Conservation (phyloP, 163 green algal genomes). For the Coccomyxa subellipsoidea region DNA sequence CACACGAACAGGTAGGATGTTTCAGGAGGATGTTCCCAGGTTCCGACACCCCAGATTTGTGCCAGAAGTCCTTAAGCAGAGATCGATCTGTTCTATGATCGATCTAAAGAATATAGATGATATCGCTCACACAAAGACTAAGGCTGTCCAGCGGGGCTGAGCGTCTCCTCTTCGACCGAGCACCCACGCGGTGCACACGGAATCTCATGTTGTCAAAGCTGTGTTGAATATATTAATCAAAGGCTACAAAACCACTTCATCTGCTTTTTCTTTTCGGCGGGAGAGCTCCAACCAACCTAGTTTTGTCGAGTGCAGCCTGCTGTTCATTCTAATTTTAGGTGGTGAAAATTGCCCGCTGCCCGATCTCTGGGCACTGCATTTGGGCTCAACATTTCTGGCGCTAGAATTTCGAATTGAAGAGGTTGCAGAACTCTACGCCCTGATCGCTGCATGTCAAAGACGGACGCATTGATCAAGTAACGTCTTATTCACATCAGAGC, state of each 20-base stretch:
- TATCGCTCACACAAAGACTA: not conserved
- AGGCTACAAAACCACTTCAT: not conserved
- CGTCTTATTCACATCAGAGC: not conserved
- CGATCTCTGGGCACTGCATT: not conserved
- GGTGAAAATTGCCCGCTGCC: not conserved
- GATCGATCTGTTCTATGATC: not conserved
- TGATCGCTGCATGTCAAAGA: not conserved
- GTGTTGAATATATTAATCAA: not conserved
- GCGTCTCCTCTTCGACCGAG: not conserved
- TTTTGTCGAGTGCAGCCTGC: not conserved
- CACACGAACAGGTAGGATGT: not conserved
- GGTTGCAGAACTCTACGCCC: not conserved
- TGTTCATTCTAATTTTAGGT: not conserved
- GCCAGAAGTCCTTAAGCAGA: not conserved
- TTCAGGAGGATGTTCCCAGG: not conserved
- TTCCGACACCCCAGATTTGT: not conserved
- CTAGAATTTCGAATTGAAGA: not conserved
- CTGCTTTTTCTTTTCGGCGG: not conserved
- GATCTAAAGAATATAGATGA: not conserved
- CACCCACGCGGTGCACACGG: not conserved
- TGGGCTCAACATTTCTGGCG: not conserved
- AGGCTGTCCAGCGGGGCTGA: not conserved
- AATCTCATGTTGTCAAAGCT: too few species aligned
- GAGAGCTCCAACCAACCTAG: too few species aligned
- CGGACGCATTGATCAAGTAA: not conserved